Evolutionary conservation across 2,329 filamentous ascomycete species (phyloP).

Genomic region (Dactylellina cionopaga): DNA sequence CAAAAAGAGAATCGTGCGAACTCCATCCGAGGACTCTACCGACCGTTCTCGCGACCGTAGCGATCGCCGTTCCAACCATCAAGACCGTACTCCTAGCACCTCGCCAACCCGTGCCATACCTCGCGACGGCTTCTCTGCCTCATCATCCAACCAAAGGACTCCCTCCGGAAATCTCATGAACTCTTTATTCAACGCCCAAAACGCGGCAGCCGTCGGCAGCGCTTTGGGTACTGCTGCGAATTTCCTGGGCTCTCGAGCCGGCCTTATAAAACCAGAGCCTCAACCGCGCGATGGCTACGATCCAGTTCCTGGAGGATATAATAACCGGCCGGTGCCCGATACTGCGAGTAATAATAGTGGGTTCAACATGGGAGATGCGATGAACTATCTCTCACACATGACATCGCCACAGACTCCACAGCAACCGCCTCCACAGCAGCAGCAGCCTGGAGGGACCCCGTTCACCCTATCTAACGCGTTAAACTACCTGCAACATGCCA

Average conservation of each 20-base stretch:
- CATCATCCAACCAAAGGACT: conserved; percentile 6
- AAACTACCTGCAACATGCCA: conserved; percentile 26
- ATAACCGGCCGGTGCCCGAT: conserved; percentile 41
- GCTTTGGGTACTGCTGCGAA: conserved; percentile 31
- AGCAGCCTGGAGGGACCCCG: conserved; percentile 23
- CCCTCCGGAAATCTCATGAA: conserved; percentile 42
- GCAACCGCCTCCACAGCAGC: conserved; percentile 3
- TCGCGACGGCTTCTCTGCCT: conserved; percentile 19
- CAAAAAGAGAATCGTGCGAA: conserved; percentile 15
- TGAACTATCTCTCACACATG: conserved; percentile 29
- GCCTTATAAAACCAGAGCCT: conserved; percentile 2
- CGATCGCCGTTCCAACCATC: conserved; percentile 6
- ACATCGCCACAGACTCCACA: not conserved
- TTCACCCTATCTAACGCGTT: conserved; percentile 44
- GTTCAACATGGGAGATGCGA: conserved; percentile 33
- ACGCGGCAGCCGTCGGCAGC: conserved; percentile 46
- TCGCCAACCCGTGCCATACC: conserved; percentile 37
- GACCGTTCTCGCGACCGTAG: conserved; percentile 41
- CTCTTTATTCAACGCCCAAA: conserved; percentile 36
- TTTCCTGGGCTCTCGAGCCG: conserved; percentile 33
- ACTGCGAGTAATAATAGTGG: conserved; percentile 22
- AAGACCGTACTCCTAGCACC: conserved; percentile 27
- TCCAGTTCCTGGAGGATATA: conserved; percentile 31
- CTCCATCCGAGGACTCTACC: conserved; percentile 34
- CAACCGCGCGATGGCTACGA: conserved; percentile 20